Percentiles rank a stretch among this genome's conserved stretches.
These are phyloP conservation scores for Ganoderma sinense DNA, from an alignment of 1,284 basidiomycete genomes.

Conservation along the genomic window DNA sequence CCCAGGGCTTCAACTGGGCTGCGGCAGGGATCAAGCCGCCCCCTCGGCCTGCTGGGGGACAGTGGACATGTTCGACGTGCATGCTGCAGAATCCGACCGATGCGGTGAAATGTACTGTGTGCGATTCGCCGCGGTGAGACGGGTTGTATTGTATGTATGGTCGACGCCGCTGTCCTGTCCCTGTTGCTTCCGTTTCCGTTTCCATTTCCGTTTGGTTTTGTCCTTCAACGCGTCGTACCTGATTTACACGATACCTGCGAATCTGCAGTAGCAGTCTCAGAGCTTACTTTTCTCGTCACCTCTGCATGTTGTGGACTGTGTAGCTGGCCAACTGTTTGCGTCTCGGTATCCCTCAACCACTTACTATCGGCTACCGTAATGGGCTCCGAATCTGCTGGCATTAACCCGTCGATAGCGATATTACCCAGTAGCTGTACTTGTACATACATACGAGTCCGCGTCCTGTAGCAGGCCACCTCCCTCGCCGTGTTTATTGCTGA, in stretches of 20 bases:
- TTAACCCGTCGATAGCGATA: slow-evolving; percentile 14
- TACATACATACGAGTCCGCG: slow-evolving; percentile 28
- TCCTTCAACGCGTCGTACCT: neutral
- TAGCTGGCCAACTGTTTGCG: neutral
- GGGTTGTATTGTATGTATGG: too few species aligned
- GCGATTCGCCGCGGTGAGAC: slow-evolving; percentile 35
- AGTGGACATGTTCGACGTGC: slow-evolving; percentile 39
- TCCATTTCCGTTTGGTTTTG: neutral
- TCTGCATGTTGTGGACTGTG: neutral
- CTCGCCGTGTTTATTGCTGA: slow-evolving; percentile 14
- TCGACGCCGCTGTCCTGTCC: neutral
- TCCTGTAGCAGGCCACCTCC: slow-evolving; percentile 15
- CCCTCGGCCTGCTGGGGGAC: slow-evolving; percentile 23
- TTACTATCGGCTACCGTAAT: neutral
- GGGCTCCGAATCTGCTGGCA: slow-evolving; percentile 9
- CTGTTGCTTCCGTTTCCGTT: neutral
- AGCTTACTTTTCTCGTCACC: neutral
- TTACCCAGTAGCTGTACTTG: slow-evolving; percentile 30
- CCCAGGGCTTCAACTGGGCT: slow-evolving; percentile 37
- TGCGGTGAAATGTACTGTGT: slow-evolving; percentile 37
- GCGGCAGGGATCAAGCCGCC: slow-evolving; percentile 39
- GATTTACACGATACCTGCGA: neutral
- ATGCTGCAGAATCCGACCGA: slow-evolving; percentile 34
- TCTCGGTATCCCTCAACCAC: slow-evolving; percentile 5
- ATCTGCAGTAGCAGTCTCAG: slow-evolving; percentile 3